phyloP scores from a whole-genome alignment of 2,329 filamentous ascomycete genomes.

The Stagonosporopsis tanaceti region DNA sequence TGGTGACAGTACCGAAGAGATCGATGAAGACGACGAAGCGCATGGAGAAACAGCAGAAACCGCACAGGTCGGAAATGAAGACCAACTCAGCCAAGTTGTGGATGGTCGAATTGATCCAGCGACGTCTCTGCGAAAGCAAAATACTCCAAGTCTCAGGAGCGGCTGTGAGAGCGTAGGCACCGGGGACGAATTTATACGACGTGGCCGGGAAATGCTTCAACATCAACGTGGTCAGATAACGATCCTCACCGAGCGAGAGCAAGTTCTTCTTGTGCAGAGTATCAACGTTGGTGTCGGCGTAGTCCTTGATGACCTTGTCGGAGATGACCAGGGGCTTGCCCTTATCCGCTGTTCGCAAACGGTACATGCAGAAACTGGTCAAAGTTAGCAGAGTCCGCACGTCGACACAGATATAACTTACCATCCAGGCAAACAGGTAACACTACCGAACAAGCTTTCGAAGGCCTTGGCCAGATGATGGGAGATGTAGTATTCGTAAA shows the following conservation, averaged over 20 bases:
- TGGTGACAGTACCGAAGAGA: slow-evolving; percentile 88
- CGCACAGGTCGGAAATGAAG: slow-evolving; percentile 90
- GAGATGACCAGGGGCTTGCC: slow-evolving; percentile 94
- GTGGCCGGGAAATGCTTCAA: slow-evolving; percentile 95
- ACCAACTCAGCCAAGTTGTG: slow-evolving; percentile 95
- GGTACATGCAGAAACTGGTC: slow-evolving; percentile 96
- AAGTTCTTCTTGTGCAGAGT: slow-evolving; percentile 96
- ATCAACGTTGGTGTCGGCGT: slow-evolving; percentile 87
- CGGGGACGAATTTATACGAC: slow-evolving; percentile 94
- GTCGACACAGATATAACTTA: slow-evolving; percentile 60
- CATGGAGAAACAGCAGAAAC: slow-evolving; percentile 99
- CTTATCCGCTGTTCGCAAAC: slow-evolving; percentile 89
- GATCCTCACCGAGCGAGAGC: slow-evolving; percentile 92
- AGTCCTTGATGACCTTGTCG: slow-evolving; percentile 86
- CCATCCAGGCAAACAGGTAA: slow-evolving; percentile 99
- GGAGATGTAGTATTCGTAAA: slow-evolving; percentile 99
- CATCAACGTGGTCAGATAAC: slow-evolving; percentile 96
- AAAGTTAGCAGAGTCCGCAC: slow-evolving; percentile 24
- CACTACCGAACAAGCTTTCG: slow-evolving; percentile 95
- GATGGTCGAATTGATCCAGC: slow-evolving; percentile 99
- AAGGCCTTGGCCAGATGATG: slow-evolving; percentile 97
- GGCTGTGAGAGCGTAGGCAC: slow-evolving; percentile 91
- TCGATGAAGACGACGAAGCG: slow-evolving; percentile 95
- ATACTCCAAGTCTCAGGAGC: slow-evolving; percentile 95
- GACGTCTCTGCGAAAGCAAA: slow-evolving; percentile 93